phyloP scores from a whole-genome alignment of 805 yeast genomes.

The Saccharomycopsis javanensis region DNA sequence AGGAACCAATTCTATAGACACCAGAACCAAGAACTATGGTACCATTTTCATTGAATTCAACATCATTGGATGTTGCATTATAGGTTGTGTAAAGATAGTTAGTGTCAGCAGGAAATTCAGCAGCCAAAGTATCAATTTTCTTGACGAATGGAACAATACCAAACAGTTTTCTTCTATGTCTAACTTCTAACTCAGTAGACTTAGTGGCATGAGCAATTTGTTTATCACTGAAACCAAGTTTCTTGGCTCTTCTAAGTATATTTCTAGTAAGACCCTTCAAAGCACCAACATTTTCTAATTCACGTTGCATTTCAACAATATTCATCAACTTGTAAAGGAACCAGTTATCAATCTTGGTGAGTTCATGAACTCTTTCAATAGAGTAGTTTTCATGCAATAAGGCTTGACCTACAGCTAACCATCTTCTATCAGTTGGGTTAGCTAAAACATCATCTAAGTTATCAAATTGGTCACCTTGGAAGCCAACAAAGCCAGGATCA shows the following conservation, averaged over 20 bases:
- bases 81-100: constrained; percentile 94
- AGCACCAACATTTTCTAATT: constrained; percentile 56
- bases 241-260: constrained; percentile 69
- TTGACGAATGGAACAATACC: constrained; percentile 89
- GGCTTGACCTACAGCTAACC: constrained; percentile 98
- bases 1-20: constrained; percentile 96
- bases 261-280: constrained; percentile 56
- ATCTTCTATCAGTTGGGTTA: constrained; percentile 90
- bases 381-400: constrained; percentile 82
- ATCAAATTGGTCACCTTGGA: constrained; percentile 77
- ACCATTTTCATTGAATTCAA: constrained; percentile 80
- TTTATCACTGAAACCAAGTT: constrained; percentile 89
- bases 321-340: constrained; percentile 87
- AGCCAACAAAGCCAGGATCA: constrained; percentile 83
- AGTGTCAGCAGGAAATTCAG: constrained; percentile 97
- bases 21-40: constrained; percentile 97
- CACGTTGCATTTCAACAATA: constrained; percentile 81
- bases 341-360: constrained; percentile 93
- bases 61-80: constrained; percentile 81
- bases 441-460: constrained; percentile 66
- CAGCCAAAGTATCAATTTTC: constrained; percentile 95
- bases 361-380: constrained; percentile 85
- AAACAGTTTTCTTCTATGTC: constrained; percentile 68
- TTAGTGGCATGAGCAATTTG: constrained; percentile 78
- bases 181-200: constrained; percentile 67